Conservation (phyloP, 2,329 filamentous ascomycete genomes). For the Fusarium albidum region DNA sequence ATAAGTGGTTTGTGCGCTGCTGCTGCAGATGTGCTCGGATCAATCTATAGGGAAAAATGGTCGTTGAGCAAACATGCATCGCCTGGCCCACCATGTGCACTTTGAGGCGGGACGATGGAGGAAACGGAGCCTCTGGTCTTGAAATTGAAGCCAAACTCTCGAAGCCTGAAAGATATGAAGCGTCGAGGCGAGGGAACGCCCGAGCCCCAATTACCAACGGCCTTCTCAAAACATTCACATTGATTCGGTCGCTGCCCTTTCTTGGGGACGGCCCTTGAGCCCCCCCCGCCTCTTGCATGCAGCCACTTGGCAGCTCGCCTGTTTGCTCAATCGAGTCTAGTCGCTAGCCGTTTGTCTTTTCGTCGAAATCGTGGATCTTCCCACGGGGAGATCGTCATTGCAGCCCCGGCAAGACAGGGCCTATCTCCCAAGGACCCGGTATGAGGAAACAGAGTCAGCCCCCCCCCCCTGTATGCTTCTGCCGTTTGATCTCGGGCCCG, state of each 20-base stretch:
- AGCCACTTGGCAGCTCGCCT: neutral
- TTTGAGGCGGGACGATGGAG: slow-evolving; percentile 1
- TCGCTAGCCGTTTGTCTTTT: slow-evolving; percentile 20
- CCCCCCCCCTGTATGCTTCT: neutral
- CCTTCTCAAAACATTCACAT: too few relatives aligned
- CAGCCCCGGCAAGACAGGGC: slow-evolving; percentile 3
- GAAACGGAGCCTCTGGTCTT: neutral
- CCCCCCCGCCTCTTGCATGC: neutral
- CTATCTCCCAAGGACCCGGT: slow-evolving; percentile 23
- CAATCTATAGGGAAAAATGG: slow-evolving; percentile 5
- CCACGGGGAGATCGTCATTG: slow-evolving; percentile 10
- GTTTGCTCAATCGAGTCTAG: slow-evolving; percentile 26
- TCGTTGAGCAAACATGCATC: slow-evolving; percentile 10
- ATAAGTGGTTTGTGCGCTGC: slow-evolving; percentile 6
- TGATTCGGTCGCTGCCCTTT: too few relatives aligned
- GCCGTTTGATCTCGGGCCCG: slow-evolving; percentile 6
- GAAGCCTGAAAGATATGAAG: too few relatives aligned
- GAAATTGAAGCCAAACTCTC: neutral
- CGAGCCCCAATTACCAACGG: too few relatives aligned
- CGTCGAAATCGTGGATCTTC: slow-evolving; percentile 22
- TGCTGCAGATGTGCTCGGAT: slow-evolving; percentile 4
- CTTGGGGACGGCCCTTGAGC: neutral
- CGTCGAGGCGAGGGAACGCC: too few relatives aligned
- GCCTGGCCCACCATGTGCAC: slow-evolving; percentile 8
- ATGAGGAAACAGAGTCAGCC: neutral